These are phyloP conservation scores for Cucumis cinereus DNA, from an alignment of 306 rosid genomes.

Conservation along the genomic window DNA sequence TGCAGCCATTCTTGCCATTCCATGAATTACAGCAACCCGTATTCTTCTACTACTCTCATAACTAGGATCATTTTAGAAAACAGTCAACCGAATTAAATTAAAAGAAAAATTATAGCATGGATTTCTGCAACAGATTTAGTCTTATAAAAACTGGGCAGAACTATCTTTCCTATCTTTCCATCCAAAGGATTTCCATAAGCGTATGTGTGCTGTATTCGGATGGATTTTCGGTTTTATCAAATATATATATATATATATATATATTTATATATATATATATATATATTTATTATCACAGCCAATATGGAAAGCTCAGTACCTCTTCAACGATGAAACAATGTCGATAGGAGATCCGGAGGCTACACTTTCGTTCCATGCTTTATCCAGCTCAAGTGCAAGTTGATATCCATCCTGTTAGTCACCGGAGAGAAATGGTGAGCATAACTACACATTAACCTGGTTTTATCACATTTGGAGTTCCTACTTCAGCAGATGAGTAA, in stretches of 20 bases:
- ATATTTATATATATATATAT: too few species aligned
- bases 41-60: conserved; percentile 66
- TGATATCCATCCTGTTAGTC: conserved; percentile 74
- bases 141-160: not conserved
- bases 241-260: too few species aligned
- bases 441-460: not conserved
- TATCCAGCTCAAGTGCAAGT: conserved; percentile 71
- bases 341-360: conserved; percentile 50
- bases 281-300: not conserved
- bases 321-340: conserved; percentile 52
- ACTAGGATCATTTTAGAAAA: conserved; percentile 18
- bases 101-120: not conserved
- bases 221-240: not conserved
- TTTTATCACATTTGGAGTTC: not conserved
- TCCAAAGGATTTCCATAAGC: not conserved
- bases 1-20: conserved; percentile 99
- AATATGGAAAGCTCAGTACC: conserved; percentile 22
- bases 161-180: not conserved
- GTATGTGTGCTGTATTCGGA: not conserved
- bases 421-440: conserved; percentile 14
- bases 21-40: conserved; percentile 72
- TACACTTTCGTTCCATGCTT: conserved; percentile 43
- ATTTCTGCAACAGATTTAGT: not conserved
- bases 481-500: not conserved
- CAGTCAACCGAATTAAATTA: not conserved